A percentile compares a stretch with the other conserved stretches of the same genome.
These are phyloP conservation scores for Vanderwaltozyma yarrowii DNA, from an alignment of 805 yeast genomes.

Conservation along the genomic window DNA sequence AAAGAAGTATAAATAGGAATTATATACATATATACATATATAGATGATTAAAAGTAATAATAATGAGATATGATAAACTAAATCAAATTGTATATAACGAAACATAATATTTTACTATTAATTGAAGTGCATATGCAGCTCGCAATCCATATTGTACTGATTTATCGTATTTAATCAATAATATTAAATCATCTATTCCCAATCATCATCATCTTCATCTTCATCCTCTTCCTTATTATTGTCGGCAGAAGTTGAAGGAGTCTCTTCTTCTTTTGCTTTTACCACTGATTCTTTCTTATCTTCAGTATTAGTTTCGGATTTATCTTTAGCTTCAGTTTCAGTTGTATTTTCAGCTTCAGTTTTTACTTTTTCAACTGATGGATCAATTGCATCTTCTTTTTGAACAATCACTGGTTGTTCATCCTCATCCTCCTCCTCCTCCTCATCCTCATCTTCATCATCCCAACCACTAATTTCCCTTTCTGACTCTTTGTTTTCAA, in stretches of 20 bases:
- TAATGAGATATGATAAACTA: too few relatives aligned
- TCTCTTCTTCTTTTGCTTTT: constrained; percentile 11
- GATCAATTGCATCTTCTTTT: constrained; percentile 9
- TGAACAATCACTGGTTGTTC: constrained; percentile 11
- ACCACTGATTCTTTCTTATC: constrained; percentile 20
- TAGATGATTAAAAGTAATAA: too few relatives aligned
- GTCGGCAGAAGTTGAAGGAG: too few relatives aligned
- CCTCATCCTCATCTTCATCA: constrained; percentile 29
- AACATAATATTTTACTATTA: too few relatives aligned
- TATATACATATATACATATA: background rate
- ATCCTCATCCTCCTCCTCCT: constrained; percentile 10
- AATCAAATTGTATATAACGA: too few relatives aligned
- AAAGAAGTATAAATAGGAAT: background rate
- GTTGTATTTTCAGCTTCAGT: constrained; percentile 37
- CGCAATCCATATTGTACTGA: too few relatives aligned
- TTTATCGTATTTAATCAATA: too few relatives aligned
- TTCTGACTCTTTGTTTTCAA: constrained; percentile 29
- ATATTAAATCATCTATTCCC: constrained; percentile 43
- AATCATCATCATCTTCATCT: constrained; percentile 46
- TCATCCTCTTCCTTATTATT: constrained; percentile 19
- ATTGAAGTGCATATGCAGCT: too few relatives aligned
- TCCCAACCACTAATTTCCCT: constrained; percentile 32
- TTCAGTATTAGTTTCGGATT: constrained; percentile 36
- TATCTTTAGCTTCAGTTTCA: constrained; percentile 38
- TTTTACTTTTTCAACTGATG: background rate